Conservation (phyloP, 495 filamentous ascomycete species). For the Acidomyces sp. region DNA sequence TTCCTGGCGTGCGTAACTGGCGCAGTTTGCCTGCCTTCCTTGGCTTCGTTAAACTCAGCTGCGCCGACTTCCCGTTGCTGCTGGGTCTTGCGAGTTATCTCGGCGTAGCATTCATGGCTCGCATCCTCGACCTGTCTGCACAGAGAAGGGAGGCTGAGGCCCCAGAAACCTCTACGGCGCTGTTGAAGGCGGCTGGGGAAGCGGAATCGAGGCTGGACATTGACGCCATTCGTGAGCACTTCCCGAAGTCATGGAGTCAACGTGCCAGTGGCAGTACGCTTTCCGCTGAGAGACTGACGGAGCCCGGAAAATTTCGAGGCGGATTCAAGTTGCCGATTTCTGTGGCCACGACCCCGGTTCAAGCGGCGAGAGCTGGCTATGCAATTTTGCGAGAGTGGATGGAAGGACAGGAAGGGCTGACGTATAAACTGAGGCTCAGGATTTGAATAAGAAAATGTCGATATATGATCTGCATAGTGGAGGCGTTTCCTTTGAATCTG, state of each 20-base stretch:
- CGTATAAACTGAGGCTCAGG: slow-evolving; percentile 14
- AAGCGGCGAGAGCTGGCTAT: slow-evolving; percentile 13
- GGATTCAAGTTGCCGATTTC: slow-evolving; percentile 10
- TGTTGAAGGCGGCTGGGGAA: slow-evolving; percentile 18
- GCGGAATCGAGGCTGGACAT: slow-evolving; percentile 19
- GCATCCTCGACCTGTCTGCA: slow-evolving; percentile 2
- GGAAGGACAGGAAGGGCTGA: slow-evolving; percentile 7
- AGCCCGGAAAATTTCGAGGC: slow-evolving; percentile 6
- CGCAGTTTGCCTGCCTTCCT: slow-evolving; percentile 11
- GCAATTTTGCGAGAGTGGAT: slow-evolving; percentile 16
- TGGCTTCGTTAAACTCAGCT: slow-evolving; percentile 11
- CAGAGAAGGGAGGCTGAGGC: background rate
- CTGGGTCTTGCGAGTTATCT: slow-evolving; percentile 7
- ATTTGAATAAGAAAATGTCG: no score
- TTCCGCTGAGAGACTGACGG: background rate
- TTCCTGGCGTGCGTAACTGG: slow-evolving; percentile 4
- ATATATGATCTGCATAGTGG: no score
- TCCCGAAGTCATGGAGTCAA: slow-evolving; percentile 11
- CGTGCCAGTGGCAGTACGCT: slow-evolving; percentile 4
- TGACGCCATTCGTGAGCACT: slow-evolving; percentile 10
- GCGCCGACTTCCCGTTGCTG: slow-evolving; percentile 9
- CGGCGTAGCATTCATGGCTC: slow-evolving; percentile 9
- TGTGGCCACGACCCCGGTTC: slow-evolving; percentile 9
- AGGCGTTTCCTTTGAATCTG: no score
- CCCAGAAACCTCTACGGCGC: slow-evolving; percentile 19